phyloP scores from a whole-genome alignment of 352 stramenopile genomes.

The Globisporangium ultimum region DNA sequence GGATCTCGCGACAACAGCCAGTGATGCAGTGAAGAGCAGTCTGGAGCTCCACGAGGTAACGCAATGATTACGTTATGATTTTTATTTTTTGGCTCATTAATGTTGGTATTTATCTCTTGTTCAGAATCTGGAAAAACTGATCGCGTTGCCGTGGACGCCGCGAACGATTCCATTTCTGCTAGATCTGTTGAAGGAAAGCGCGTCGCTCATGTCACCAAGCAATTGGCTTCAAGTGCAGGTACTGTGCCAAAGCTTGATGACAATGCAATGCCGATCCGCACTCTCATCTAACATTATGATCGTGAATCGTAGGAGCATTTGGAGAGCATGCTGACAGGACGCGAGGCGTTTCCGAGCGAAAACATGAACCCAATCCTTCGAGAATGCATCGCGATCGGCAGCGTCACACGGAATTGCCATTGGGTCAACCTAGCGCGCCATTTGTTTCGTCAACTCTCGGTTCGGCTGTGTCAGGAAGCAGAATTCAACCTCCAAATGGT shows the following conservation, averaged over 20 bases:
- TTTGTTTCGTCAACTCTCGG: slow-evolving; percentile 45
- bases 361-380: slow-evolving; percentile 63
- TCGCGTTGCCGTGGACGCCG: slow-evolving; percentile 65
- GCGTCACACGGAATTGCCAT: slow-evolving; percentile 29
- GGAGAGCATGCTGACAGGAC: slow-evolving; percentile 38
- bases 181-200: slow-evolving; percentile 52
- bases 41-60: slow-evolving; percentile 27
- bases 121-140: slow-evolving; percentile 53
- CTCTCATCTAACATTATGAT: neutral
- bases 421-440: slow-evolving; percentile 56
- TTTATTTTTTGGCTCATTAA: neutral
- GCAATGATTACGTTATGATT: neutral
- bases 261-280: neutral
- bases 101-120: neutral
- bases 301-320: slow-evolving; percentile 33
- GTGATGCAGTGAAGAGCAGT: slow-evolving; percentile 1
- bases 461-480: slow-evolving; percentile 57
- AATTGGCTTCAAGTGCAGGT: slow-evolving; percentile 64
- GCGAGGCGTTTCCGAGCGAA: slow-evolving; percentile 30
- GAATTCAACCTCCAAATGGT: slow-evolving; percentile 85
- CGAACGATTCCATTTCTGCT: slow-evolving; percentile 53
- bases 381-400: slow-evolving; percentile 54
- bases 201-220: slow-evolving; percentile 29
- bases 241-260: neutral
- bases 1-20: slow-evolving; percentile 16